Evolutionary conservation across 2,329 filamentous ascomycete species (phyloP).

Genomic region (Pseudocercospora crystallina): DNA sequence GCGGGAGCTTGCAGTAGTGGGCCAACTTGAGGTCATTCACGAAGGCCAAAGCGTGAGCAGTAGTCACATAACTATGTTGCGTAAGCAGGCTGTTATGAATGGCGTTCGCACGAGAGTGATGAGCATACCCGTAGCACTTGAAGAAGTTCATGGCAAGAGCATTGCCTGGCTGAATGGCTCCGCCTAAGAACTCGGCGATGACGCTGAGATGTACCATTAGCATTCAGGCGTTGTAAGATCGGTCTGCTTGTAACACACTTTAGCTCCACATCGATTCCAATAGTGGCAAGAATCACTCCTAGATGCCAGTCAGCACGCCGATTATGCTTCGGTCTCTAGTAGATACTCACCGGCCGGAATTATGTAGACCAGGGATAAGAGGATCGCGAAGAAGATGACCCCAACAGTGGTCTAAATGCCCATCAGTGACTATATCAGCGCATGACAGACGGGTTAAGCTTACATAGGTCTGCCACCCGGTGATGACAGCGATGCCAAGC

Average conservation of each 20-base stretch:
- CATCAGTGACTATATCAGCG: conserved; percentile 29
- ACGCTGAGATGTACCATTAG: no score
- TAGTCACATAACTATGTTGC: no score
- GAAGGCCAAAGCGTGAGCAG: conserved; percentile 76
- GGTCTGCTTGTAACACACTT: no score
- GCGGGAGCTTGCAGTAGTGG: conserved; percentile 83
- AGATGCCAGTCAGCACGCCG: no score
- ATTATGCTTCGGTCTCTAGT: no score
- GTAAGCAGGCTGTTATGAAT: no score
- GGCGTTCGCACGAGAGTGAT: no score
- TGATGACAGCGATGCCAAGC: conserved; percentile 18
- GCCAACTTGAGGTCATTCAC: conserved; percentile 82
- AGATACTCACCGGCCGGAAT: conserved; percentile 87
- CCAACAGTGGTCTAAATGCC: conserved; percentile 64
- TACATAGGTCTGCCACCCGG: conserved; percentile 67
- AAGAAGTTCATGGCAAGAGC: conserved; percentile 86
- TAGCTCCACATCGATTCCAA: conserved; percentile 53
- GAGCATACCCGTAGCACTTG: conserved; percentile 64
- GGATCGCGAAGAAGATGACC: conserved; percentile 55
- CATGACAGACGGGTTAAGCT: conserved; percentile 83
- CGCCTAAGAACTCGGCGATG: conserved; percentile 74
- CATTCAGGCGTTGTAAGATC: no score
- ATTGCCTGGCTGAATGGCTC: conserved; percentile 76
- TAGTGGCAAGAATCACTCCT: conserved; percentile 93
- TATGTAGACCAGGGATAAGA: conserved; percentile 47